Conservation (phyloP, 2,329 filamentous ascomycete species). For the Pezicula radicicola region DNA sequence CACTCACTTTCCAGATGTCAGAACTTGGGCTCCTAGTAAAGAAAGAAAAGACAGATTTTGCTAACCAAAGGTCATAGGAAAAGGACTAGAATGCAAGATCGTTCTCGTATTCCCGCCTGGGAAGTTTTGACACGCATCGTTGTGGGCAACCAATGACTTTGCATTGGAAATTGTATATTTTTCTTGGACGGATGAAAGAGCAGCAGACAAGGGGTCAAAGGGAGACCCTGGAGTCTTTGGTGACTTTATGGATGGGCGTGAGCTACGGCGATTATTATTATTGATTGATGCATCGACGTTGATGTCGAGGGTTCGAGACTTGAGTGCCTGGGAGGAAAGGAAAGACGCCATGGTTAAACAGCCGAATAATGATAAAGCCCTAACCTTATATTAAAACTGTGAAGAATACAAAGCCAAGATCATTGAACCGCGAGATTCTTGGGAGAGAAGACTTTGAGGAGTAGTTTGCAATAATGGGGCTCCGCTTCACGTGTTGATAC, state of each 20-base stretch:
- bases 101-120: constrained; percentile 24
- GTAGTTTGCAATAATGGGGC: too few relatives aligned
- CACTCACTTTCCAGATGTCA: constrained; percentile 5
- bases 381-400: too few relatives aligned
- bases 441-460: too few relatives aligned
- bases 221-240: background rate
- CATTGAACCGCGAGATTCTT: too few relatives aligned
- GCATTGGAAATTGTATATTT: constrained; percentile 12
- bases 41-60: background rate
- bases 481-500: too few relatives aligned
- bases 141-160: constrained; percentile 10
- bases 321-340: too few relatives aligned
- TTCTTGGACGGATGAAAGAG: constrained; percentile 2
- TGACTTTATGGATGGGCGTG: background rate
- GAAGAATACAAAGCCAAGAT: too few relatives aligned
- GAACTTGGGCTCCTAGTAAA: background rate
- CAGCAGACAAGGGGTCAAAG: background rate
- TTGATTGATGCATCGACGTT: background rate
- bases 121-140: constrained; percentile 18
- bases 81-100: constrained; percentile 18
- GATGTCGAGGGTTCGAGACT: background rate
- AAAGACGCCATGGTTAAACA: too few relatives aligned
- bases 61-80: constrained; percentile 17
- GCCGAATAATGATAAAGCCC: too few relatives aligned
- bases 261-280: too few relatives aligned